These are phyloP conservation scores for Phytophthora sp. DNA, from an alignment of 352 stramenopile species.

Conservation along the genomic window DNA sequence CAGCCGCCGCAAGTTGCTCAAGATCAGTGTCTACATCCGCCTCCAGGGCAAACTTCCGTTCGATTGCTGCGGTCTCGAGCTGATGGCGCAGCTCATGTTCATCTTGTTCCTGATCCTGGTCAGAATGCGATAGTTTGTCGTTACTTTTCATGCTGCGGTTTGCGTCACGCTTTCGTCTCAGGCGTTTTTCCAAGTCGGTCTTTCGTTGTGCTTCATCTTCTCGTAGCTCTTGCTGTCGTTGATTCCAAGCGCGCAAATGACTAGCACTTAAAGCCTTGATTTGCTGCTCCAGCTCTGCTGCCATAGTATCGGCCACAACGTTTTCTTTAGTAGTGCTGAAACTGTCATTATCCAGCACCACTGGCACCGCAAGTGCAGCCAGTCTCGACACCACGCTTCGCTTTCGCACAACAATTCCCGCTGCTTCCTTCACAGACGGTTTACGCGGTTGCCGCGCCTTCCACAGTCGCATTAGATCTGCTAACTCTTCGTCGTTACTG, in stretches of 20 bases:
- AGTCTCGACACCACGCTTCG: slow-evolving; percentile 9
- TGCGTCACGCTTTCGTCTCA: slow-evolving; percentile 23
- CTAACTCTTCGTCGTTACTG: slow-evolving; percentile 5
- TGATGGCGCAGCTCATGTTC: slow-evolving; percentile 18
- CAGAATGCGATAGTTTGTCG: no score
- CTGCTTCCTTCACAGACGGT: background rate
- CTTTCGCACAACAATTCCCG: slow-evolving; percentile 1
- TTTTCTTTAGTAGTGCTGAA: background rate
- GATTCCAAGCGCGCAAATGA: slow-evolving; percentile 30
- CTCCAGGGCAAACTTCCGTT: slow-evolving; percentile 29
- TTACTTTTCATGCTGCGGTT: background rate
- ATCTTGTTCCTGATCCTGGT: slow-evolving; percentile 3
- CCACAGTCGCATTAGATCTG: slow-evolving; percentile 18
- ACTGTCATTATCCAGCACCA: background rate
- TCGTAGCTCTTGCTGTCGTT: slow-evolving; percentile 29
- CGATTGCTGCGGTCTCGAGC: slow-evolving; percentile 16
- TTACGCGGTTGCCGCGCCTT: slow-evolving; percentile 9
- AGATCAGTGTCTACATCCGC: slow-evolving; percentile 31
- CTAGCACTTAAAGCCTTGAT: slow-evolving; percentile 37
- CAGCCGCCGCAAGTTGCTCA: slow-evolving; percentile 24
- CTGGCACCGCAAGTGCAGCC: slow-evolving; percentile 4
- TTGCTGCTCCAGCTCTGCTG: slow-evolving; percentile 37
- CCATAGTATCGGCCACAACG: slow-evolving; percentile 26
- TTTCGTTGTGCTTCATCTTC: slow-evolving; percentile 23
- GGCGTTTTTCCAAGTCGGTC: slow-evolving; percentile 20